Conservation (phyloP, 176 grass and related monocot species). For the Tillandsia leiboldiana region DNA sequence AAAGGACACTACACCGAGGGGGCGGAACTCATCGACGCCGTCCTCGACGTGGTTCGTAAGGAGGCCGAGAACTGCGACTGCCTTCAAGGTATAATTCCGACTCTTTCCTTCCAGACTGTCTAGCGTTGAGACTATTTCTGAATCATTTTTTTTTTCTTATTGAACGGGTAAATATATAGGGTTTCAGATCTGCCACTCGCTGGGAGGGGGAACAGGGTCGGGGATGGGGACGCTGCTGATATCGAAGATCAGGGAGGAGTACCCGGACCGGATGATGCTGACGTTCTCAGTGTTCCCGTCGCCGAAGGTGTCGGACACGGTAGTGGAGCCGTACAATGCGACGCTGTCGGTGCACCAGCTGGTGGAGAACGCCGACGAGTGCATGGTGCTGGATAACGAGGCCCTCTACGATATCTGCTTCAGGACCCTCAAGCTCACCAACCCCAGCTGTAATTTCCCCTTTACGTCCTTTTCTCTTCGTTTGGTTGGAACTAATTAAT, state of each 20-base stretch:
- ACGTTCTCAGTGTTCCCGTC: conserved; percentile 88
- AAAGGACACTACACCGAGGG: conserved; percentile 4
- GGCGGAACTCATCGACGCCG: not conserved
- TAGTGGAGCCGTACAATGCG: conserved; percentile 79
- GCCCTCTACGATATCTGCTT: conserved; percentile 85
- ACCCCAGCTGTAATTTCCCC: conserved; percentile 47
- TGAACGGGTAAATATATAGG: conserved; percentile 7
- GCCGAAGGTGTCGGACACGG: conserved; percentile 78
- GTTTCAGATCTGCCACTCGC: conserved; percentile 73
- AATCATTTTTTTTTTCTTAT: no score
- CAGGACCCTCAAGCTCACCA: conserved; percentile 69
- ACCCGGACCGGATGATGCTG: conserved; percentile 76
- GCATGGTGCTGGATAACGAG: conserved; percentile 85
- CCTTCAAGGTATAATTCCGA: not conserved
- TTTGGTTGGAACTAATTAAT: not conserved
- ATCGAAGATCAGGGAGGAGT: conserved; percentile 86
- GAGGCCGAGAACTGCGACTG: conserved; percentile 1
- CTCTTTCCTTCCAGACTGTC: not conserved
- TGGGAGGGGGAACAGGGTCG: conserved; percentile 62
- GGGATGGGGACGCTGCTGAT: conserved; percentile 79
- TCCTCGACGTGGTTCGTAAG: not conserved
- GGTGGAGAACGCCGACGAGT: conserved; percentile 80
- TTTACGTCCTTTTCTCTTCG: not conserved
- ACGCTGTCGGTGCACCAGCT: conserved; percentile 76
- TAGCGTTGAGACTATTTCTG: not conserved